Evolutionary conservation across 805 yeast species (phyloP), one percentile per base, ranked within the genome.

Genomic region (Lipomyces oligophaga): DNA sequence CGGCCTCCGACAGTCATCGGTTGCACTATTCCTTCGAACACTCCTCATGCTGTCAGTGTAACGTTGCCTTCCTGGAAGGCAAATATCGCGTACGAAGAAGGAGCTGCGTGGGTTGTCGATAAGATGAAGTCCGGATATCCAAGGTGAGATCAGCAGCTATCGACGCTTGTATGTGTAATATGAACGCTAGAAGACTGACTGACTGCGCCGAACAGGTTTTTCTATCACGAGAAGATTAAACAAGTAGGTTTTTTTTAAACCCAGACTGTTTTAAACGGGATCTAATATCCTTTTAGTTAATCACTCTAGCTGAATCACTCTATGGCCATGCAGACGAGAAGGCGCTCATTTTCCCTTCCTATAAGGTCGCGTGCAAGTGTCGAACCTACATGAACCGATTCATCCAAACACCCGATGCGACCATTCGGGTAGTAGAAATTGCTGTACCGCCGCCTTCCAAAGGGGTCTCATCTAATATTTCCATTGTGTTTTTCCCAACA

Each of bases 41-140:
- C 94, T 0, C 80, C 83, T 2, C 97, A 93, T 65, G 96, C 97
- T 0, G 96, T 90, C 1, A 85, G 96, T 10, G 97, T 90, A 38
- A 85, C 95, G 1, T 73, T 90, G 27, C 98, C 98, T 5, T 85
- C 96, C 0, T 93, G 97, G 98, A 83, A 79, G 39, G 87, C 95
- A 36, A 86, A 84, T 3, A 84, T 93, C 1, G 96, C 87, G 2
- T 93, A 93, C 61, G 96, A 88, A 63, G 93, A 85, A 64, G 95
- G 96, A 16, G 81, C 85, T 59, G 80, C 76, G 18, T 80, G 87
- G 83, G 86, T 88, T 3, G 81, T 82, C 15, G 67, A 71, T 37
- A 78, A 79, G 62, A 84, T 90, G 88, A 72, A 73, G 40, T 78
- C 89, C 3, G 97, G 97, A 1, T 90, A 90, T 66, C 97, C 97